Conservation (phyloP, 164 flowering plant genomes). For the Vitis vinifera region ASM3070453v1 NC_081818.1:756001-756500, state of each 20-base stretch:
- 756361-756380: conserved; percentile 32
- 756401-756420: conserved; percentile 19
- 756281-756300: conserved; percentile 30
- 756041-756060: conserved; percentile 41
- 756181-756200: conserved; percentile 36
- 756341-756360: conserved; percentile 37
- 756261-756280: conserved; percentile 22
- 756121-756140: conserved; percentile 52
- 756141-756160: conserved; percentile 47
- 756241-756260: conserved; percentile 39
- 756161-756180: conserved; percentile 45
- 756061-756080: conserved; percentile 34
- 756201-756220: conserved; percentile 33
- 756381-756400: conserved; percentile 22
- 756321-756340: conserved; percentile 48
- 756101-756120: conserved; percentile 23
- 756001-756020: conserved; percentile 41
- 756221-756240: conserved; percentile 50
- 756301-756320: conserved; percentile 39
- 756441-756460: conserved; percentile 41
- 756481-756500: conserved; percentile 36
- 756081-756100: conserved; percentile 36
- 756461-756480: conserved; percentile 27
- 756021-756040: conserved; percentile 46
- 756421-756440: conserved; percentile 42